These are phyloP conservation scores for Gnomoniopsis smithogilvyi DNA, from an alignment of 2,329 filamentous ascomycete species.

Conservation along the genomic window DNA sequence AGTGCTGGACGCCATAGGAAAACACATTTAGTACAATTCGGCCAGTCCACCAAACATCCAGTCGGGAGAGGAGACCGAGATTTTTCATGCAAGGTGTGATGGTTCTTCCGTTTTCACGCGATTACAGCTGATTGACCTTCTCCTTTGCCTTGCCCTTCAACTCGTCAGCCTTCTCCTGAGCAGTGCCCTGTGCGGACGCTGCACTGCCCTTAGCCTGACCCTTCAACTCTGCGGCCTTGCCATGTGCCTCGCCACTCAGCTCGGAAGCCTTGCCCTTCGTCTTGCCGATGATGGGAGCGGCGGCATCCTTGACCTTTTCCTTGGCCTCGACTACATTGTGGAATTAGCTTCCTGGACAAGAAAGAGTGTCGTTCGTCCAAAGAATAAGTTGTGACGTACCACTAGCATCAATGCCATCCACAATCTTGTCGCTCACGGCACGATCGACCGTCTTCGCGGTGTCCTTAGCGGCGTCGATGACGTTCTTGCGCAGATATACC, in stretches of 20 bases:
- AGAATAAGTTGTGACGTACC: slow-evolving; percentile 38
- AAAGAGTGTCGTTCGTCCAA: background rate
- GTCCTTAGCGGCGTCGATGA: slow-evolving; percentile 56
- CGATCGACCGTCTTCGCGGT: slow-evolving; percentile 57
- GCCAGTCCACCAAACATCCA: background rate
- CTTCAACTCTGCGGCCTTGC: slow-evolving; percentile 29
- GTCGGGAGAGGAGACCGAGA: background rate
- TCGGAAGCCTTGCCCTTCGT: slow-evolving; percentile 33
- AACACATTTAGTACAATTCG: background rate
- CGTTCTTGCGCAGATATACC: slow-evolving; percentile 41
- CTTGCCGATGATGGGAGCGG: slow-evolving; percentile 32
- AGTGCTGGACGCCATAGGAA: background rate
- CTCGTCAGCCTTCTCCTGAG: slow-evolving; percentile 26
- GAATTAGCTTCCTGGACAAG: background rate
- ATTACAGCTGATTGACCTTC: slow-evolving; percentile 17
- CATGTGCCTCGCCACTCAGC: slow-evolving; percentile 26
- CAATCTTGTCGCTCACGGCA: slow-evolving; percentile 57
- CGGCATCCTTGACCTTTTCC: slow-evolving; percentile 47
- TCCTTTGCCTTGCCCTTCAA: slow-evolving; percentile 19
- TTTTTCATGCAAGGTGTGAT: background rate
- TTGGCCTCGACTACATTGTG: slow-evolving; percentile 34
- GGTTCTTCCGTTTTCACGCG: background rate
- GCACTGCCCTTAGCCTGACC: slow-evolving; percentile 37
- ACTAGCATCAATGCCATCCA: slow-evolving; percentile 57
- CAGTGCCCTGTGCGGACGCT: slow-evolving; percentile 35